These are phyloP conservation scores for Lyophyllum atratum DNA, from an alignment of 768 basidiomycete genomes.

Conservation along the genomic window DNA sequence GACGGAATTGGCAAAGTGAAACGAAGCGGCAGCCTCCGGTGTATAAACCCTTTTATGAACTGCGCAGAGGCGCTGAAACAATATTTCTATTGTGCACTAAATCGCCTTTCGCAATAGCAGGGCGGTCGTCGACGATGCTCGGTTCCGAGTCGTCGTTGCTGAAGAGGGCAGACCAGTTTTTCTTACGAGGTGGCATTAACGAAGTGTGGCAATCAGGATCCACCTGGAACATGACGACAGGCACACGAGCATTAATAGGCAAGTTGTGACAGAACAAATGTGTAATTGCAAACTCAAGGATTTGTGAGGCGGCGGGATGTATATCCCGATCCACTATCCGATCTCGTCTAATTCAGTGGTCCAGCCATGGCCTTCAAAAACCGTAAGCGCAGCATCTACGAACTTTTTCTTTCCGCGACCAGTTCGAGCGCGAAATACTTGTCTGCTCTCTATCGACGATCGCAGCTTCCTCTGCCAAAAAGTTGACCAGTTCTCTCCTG, in stretches of 20 bases:
- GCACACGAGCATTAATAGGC: neutral
- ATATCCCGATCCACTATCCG: slow-evolving; percentile 17
- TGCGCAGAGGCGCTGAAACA: neutral
- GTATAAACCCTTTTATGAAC: neutral
- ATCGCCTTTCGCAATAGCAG: neutral
- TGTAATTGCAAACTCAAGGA: slow-evolving; percentile 1
- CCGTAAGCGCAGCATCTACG: neutral
- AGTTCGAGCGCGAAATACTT: neutral
- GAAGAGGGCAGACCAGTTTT: neutral
- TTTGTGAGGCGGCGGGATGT: slow-evolving; percentile 2
- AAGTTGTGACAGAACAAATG: slow-evolving; percentile 7
- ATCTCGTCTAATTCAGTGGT: slow-evolving; percentile 14
- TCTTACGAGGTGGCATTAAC: slow-evolving; percentile 1
- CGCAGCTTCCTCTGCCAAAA: neutral
- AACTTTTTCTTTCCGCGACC: neutral
- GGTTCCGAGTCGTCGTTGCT: neutral
- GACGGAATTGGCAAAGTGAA: neutral
- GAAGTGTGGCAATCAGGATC: slow-evolving; percentile 11
- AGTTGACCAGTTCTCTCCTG: neutral
- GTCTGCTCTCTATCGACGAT: neutral
- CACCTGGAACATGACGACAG: slow-evolving; percentile 9
- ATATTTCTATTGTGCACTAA: neutral
- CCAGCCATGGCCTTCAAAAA: slow-evolving; percentile 10
- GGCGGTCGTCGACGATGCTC: neutral
- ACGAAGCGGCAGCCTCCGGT: neutral